Conservation (phyloP, 2,329 filamentous ascomycete genomes). For the Rutstroemia sp. region DNA sequence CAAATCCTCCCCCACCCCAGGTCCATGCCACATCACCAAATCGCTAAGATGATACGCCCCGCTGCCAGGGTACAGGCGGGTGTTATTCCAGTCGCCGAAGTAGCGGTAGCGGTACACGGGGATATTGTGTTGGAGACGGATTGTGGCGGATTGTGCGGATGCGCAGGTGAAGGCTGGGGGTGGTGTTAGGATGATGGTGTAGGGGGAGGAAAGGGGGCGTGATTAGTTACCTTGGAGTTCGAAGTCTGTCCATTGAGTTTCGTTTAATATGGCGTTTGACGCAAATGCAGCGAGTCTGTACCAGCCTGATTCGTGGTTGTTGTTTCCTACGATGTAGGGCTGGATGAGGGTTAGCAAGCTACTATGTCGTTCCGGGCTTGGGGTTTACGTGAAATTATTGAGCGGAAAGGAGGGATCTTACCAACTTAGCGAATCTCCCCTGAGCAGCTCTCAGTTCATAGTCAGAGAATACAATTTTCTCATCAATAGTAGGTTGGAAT, state of each 20-base stretch:
- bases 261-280: background rate
- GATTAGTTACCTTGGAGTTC: conserved; percentile 22
- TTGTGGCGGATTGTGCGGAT: conserved; percentile 22
- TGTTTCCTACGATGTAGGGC: conserved; percentile 29
- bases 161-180: conserved; percentile 31
- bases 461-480: conserved; percentile 13
- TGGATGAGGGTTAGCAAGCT: background rate
- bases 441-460: conserved; percentile 2
- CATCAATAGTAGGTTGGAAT: conserved; percentile 17
- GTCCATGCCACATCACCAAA: conserved; percentile 13
- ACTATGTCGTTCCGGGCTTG: background rate
- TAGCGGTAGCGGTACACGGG: conserved; percentile 34
- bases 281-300: background rate
- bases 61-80: conserved; percentile 22
- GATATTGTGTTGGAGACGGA: conserved; percentile 17
- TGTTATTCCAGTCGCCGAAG: conserved; percentile 31
- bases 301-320: conserved; percentile 26
- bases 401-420: background rate
- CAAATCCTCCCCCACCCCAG: background rate
- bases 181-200: conserved; percentile 13
- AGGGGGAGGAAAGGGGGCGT: conserved; percentile 18
- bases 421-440: conserved; percentile 12
- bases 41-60: conserved; percentile 32
- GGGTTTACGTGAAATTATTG: background rate
- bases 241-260: background rate